Base-by-base conservation (phyloP, 2,329 filamentous ascomycete species). In the Exophiala spinifera region DNA sequence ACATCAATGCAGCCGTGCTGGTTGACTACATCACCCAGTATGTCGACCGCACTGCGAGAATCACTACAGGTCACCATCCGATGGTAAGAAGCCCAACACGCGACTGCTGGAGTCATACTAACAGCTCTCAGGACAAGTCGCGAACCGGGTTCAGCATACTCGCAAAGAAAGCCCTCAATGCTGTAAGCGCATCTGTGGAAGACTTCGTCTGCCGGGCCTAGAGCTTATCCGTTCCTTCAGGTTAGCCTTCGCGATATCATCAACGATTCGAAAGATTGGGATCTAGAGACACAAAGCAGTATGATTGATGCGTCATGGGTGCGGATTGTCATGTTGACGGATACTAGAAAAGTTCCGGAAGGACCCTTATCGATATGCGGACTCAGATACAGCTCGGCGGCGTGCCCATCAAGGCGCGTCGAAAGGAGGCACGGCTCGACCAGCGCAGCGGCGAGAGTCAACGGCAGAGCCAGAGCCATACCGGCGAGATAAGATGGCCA, bases 251-350 rank as follows among this genome's bases (percentile, higher is more conserved):
- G 55, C 33, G 60, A 62, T 51, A 49, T 62, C 34, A 51, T 58
- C 25, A 57, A 58, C 25, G 60, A 62, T 25, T 58, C 60, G 11
- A 57, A 47, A 50, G 57, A 60, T 42, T 62, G 60, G 60, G 55
- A 62, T 39, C 20, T 47, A 21, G 60, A 62, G 47, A 46, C 49
- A 55, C 50, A 57, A 40, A 53, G 45, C 46, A 58, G 60, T 62
- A 53, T 42, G 57, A 28, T 23, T 25, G 37, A n/a, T 17, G 13
- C n/a, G 21, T 14, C 14, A 34, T 11, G 17, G 23, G 31, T 28
- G 37, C 15, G 46, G 13, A 23, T 20, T 21, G 14, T 19, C 34
- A 20, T 34, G 23, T 55, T 61, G 52, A 61, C 56, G 4, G 17
- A 15, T 33, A 33, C 25, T 34, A 62, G 60, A 51, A 37, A 47